These are phyloP conservation scores for Pisolithus tinctorius DNA, from an alignment of 768 basidiomycete species.

Conservation along the genomic window DNA sequence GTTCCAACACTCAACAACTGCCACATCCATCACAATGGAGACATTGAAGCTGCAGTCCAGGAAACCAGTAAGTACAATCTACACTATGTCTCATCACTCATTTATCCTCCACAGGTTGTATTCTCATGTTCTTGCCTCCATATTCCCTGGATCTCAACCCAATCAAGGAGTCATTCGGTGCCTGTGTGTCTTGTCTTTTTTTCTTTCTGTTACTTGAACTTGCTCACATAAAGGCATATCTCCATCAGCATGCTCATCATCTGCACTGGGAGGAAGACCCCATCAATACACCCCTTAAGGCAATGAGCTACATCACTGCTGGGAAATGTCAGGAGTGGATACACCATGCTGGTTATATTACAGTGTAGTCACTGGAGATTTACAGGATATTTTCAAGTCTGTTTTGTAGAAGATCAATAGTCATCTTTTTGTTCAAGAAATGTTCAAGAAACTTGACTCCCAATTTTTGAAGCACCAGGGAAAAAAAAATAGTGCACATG, in stretches of 20 bases:
- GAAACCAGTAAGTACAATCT: too few species aligned
- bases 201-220: background rate
- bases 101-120: too few species aligned
- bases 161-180: background rate
- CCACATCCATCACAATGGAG: constrained; percentile 20
- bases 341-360: constrained; percentile 2
- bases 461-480: too few species aligned
- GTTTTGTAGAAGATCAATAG: too few species aligned
- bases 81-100: too few species aligned
- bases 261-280: background rate
- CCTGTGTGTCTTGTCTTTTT: background rate
- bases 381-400: too few species aligned
- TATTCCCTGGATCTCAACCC: background rate
- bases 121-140: too few species aligned
- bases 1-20: constrained; percentile 12
- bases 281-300: background rate
- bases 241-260: background rate
- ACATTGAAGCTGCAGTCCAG: constrained; percentile 5
- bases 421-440: too few species aligned
- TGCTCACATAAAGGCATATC: background rate
- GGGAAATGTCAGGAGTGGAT: constrained; percentile 1
- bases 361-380: too few species aligned
- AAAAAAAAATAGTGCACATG: too few species aligned
- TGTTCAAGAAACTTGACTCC: too few species aligned
- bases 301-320: background rate